These are phyloP conservation scores for Paxillus ammoniavirescens DNA, from an alignment of 768 basidiomycete genomes.

Conservation along the genomic window DNA sequence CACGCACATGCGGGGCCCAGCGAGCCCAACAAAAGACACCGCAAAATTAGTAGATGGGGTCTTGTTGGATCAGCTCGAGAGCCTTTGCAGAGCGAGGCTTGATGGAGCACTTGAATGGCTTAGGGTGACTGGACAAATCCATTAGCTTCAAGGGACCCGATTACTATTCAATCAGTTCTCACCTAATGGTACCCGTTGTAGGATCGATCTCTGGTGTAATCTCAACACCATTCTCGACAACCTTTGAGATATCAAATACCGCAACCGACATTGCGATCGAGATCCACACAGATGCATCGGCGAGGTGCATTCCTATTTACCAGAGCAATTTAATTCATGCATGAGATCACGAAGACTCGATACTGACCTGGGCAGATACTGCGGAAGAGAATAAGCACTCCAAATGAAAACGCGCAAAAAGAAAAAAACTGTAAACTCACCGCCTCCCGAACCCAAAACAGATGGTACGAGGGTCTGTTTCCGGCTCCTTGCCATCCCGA, in stretches of 20 bases:
- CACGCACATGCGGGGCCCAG: background rate
- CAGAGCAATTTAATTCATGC: conserved; percentile 21
- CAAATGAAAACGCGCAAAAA: background rate
- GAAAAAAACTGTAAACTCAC: conserved; percentile 21
- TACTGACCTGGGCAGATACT: conserved; percentile 30
- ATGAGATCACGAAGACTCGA: background rate
- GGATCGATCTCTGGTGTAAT: conserved; percentile 55
- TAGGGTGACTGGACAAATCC: conserved; percentile 45
- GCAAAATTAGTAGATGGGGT: conserved; percentile 30
- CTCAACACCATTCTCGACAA: conserved; percentile 43
- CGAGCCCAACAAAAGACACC: background rate
- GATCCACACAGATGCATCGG: conserved; percentile 49
- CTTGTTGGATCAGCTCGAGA: conserved; percentile 49
- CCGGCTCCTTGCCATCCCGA: conserved; percentile 33
- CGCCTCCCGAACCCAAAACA: conserved; percentile 75
- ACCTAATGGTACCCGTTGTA: conserved; percentile 67
- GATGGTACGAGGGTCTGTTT: conserved; percentile 55
- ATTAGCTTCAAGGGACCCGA: background rate
- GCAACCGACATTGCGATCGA: conserved; percentile 45
- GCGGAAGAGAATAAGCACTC: conserved; percentile 1
- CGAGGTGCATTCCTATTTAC: conserved; percentile 46
- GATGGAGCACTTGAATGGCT: conserved; percentile 59
- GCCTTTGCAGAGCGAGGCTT: conserved; percentile 61
- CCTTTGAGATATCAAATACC: conserved; percentile 46
- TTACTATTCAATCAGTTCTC: conserved; percentile 1